phyloP scores from a whole-genome alignment of 2,329 filamentous ascomycete species.

The Diaporthe citri region DNA sequence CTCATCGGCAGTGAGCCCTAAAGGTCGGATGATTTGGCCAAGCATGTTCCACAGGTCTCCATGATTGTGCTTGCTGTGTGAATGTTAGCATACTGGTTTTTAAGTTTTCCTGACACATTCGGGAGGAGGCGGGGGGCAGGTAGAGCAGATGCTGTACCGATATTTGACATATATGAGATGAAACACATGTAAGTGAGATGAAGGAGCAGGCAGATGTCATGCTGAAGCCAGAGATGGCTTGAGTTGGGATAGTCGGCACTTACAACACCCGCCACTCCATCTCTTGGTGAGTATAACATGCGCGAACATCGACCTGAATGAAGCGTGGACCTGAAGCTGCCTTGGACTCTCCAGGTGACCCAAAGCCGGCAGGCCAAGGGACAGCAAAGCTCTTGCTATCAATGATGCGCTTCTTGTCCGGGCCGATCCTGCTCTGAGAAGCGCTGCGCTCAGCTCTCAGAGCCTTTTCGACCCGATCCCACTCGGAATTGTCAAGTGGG shows the following conservation, averaged over 20 bases:
- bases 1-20: conserved; percentile 76
- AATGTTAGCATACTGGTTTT: background rate
- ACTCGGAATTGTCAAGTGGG: conserved; percentile 6
- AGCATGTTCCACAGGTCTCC: conserved; percentile 78
- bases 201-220: background rate
- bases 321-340: conserved; percentile 48
- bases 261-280: conserved; percentile 74
- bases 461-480: conserved; percentile 50
- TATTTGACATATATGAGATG: background rate
- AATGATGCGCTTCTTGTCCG: conserved; percentile 42
- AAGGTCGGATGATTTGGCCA: conserved; percentile 71
- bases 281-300: conserved; percentile 57
- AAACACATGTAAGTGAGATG: background rate
- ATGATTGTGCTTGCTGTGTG: conserved; percentile 68
- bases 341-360: conserved; percentile 13
- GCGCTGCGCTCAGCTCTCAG: conserved; percentile 59
- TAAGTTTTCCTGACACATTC: too few relatives aligned
- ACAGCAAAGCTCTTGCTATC: conserved; percentile 63
- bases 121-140: too few relatives aligned
- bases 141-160: background rate
- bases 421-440: background rate
- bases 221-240: background rate
- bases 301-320: conserved; percentile 78
- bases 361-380: conserved; percentile 59
- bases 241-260: background rate